Percentiles rank a stretch among this genome's conserved stretches.
These are phyloP conservation scores for Coelastrella sp. DNA, from an alignment of 139 green algal species.

Conservation along the genomic window DNA sequence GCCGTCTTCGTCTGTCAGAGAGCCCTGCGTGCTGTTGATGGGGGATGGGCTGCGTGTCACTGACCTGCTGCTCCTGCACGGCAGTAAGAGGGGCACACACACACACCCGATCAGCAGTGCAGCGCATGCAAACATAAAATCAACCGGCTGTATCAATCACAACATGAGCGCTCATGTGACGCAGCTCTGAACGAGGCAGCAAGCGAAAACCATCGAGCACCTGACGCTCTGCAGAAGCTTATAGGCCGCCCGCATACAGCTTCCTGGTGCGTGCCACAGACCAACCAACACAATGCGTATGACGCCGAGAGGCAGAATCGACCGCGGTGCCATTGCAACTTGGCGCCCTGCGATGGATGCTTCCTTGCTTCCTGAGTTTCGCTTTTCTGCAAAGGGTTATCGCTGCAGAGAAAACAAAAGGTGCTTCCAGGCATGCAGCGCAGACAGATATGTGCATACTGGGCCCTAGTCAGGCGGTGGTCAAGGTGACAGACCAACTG, in stretches of 20 bases:
- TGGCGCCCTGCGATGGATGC: neutral
- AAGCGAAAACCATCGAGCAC: neutral
- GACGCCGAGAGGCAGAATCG: neutral
- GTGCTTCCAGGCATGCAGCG: no score
- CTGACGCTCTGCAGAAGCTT: neutral
- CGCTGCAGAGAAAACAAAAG: no score
- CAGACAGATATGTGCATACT: no score
- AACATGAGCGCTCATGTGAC: neutral
- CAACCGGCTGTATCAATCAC: neutral
- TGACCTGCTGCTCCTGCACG: neutral
- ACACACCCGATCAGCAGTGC: no score
- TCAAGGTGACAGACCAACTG: no score
- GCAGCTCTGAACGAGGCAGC: neutral
- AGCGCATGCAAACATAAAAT: neutral
- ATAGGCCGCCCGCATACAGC: neutral
- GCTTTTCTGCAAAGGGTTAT: no score
- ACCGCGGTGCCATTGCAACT: neutral
- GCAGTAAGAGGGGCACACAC: neutral
- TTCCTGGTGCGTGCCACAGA: neutral
- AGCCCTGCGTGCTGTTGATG: neutral
- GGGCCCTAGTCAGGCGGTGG: no score
- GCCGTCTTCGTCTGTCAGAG: constrained; percentile 1
- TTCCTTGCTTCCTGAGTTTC: neutral
- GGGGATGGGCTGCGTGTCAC: neutral
- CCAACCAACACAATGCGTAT: neutral